These are phyloP conservation scores for Colletotrichum tropicale DNA, from an alignment of 2,329 filamentous ascomycete genomes.

Conservation along the genomic window DNA sequence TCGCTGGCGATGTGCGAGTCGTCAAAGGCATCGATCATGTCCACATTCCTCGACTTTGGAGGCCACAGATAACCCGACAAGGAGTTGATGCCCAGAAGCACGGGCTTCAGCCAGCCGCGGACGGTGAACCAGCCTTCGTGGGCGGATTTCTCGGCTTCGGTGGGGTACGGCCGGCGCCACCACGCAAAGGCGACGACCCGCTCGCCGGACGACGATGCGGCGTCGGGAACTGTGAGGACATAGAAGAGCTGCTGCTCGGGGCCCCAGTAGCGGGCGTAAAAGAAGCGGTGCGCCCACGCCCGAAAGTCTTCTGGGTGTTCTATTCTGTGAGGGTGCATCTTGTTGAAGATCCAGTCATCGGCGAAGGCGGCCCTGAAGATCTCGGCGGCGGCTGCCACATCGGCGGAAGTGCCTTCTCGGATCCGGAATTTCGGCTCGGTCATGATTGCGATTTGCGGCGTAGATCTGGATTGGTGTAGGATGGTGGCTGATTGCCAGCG, in stretches of 20 bases:
- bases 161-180: conserved; percentile 32
- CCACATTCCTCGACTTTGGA: conserved; percentile 23
- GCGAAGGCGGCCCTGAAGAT: conserved; percentile 34
- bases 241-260: conserved; percentile 28
- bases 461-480: not conserved
- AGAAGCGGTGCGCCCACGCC: conserved; percentile 28
- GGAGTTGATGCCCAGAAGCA: conserved; percentile 27
- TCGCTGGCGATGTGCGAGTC: conserved; percentile 29
- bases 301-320: conserved; percentile 24
- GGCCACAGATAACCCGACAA: conserved; percentile 30
- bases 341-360: conserved; percentile 32
- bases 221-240: conserved; percentile 29
- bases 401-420: conserved; percentile 34
- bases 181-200: conserved; percentile 34
- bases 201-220: conserved; percentile 11
- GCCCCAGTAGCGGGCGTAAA: conserved; percentile 36
- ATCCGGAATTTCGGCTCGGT: conserved; percentile 25
- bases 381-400: conserved; percentile 27
- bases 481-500: not conserved
- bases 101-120: conserved; percentile 31
- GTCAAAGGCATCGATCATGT: conserved; percentile 26
- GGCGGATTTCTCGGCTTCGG: conserved; percentile 2
- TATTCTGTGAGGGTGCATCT: conserved; percentile 33
- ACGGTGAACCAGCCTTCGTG: conserved; percentile 13
- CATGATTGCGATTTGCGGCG: not conserved